These are phyloP conservation scores for Vigna angularis DNA, from an alignment of 306 rosid genomes.

Conservation along the genomic window DNA sequence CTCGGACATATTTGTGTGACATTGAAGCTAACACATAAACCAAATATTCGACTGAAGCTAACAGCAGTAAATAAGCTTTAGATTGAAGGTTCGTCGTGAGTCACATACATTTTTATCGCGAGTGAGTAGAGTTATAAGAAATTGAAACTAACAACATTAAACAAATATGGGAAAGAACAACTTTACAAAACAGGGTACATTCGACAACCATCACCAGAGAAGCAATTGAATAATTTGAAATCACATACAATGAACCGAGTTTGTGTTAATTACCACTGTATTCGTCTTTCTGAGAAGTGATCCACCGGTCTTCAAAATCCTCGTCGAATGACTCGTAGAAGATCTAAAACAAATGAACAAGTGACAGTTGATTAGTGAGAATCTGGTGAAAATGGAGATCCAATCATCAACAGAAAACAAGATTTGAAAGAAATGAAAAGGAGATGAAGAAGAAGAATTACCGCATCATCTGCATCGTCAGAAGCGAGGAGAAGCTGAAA, in stretches of 20 bases:
- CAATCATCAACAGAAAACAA: neutral
- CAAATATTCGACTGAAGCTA: neutral
- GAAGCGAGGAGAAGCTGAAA: conserved; percentile 66
- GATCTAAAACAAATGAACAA: conserved; percentile 50
- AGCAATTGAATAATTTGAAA: neutral
- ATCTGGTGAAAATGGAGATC: conserved; percentile 25
- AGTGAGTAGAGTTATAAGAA: neutral
- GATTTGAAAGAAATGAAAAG: neutral
- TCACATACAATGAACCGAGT: neutral
- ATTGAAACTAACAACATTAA: neutral
- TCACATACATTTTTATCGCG: neutral
- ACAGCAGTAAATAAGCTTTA: no score
- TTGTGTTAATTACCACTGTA: conserved; percentile 57
- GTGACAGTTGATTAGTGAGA: neutral
- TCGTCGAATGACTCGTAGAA: conserved; percentile 90
- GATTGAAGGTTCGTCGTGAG: no score
- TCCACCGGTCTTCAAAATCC: conserved; percentile 80
- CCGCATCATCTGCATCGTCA: conserved; percentile 54
- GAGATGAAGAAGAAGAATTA: conserved; percentile 1
- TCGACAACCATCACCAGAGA: neutral
- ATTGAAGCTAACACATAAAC: neutral
- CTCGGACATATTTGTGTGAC: neutral
- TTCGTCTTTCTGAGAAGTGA: conserved; percentile 68
- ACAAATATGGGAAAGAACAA: neutral
- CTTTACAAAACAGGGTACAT: neutral